Evolutionary conservation across 179 eudicot genomes (phyloP).

Genomic region (Nepenthes alata): DNA sequence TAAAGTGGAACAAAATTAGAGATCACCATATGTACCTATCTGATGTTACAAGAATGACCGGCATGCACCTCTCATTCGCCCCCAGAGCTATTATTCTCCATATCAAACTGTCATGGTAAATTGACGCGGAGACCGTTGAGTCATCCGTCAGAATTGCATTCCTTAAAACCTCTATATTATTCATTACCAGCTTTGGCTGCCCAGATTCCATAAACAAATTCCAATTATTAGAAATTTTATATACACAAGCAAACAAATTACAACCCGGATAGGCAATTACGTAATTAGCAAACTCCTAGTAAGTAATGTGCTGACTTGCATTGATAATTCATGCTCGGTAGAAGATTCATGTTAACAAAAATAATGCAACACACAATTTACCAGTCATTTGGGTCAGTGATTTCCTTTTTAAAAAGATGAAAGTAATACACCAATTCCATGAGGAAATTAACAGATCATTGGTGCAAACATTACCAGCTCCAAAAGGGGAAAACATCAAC

Average conservation of each 20-base stretch:
- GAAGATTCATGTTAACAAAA: no score
- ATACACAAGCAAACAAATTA: neutral
- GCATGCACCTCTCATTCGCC: slow-evolving; percentile 81
- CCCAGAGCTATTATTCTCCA: slow-evolving; percentile 85
- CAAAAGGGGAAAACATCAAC: neutral
- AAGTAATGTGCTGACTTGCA: no score
- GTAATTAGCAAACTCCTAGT: no score
- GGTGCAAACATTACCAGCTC: neutral
- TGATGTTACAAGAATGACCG: slow-evolving; percentile 74
- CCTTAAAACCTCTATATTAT: slow-evolving; percentile 78
- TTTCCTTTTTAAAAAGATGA: no score
- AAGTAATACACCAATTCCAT: no score
- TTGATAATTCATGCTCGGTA: no score
- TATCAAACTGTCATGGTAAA: slow-evolving; percentile 87
- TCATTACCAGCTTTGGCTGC: slow-evolving; percentile 92
- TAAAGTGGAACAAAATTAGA: neutral
- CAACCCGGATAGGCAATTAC: no score
- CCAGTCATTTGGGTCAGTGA: no score
- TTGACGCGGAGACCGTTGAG: slow-evolving; percentile 50
- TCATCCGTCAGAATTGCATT: slow-evolving; percentile 49
- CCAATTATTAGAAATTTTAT: slow-evolving; percentile 5
- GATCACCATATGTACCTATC: slow-evolving; percentile 44
- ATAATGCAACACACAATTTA: no score
- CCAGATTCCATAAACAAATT: slow-evolving; percentile 5
- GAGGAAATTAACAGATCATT: neutral